Evolutionary conservation across 345 rosid genomes (phyloP).

Genomic region (Rhizophora apiculata): DNA sequence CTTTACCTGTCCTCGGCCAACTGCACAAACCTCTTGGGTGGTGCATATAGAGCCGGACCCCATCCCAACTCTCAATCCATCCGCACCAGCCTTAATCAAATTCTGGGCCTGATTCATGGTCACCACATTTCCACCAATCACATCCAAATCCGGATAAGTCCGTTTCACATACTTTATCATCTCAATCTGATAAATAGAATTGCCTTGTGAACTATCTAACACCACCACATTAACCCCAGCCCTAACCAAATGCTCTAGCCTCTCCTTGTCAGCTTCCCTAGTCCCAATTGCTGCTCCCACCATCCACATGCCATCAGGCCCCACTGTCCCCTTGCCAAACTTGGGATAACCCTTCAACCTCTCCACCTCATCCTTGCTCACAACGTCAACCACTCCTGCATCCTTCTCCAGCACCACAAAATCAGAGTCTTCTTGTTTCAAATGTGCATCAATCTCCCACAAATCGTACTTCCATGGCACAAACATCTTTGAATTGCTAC

Average conservation of each 20-base stretch:
- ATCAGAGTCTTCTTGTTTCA: slow-evolving; percentile 42
- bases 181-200: slow-evolving; percentile 80
- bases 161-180: slow-evolving; percentile 72
- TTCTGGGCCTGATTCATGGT: slow-evolving; percentile 81
- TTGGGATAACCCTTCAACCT: slow-evolving; percentile 72
- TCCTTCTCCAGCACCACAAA: slow-evolving; percentile 58
- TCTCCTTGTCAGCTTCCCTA: slow-evolving; percentile 69
- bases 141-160: slow-evolving; percentile 70
- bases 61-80: slow-evolving; percentile 90
- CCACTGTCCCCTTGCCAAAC: slow-evolving; percentile 57
- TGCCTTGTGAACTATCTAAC: slow-evolving; percentile 91
- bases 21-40: slow-evolving; percentile 95
- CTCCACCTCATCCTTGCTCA: slow-evolving; percentile 63
- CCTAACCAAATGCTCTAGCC: slow-evolving; percentile 69
- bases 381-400: slow-evolving; percentile 61
- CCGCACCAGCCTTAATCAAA: slow-evolving; percentile 76
- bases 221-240: slow-evolving; percentile 70
- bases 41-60: slow-evolving; percentile 97
- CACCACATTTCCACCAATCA: slow-evolving; percentile 75
- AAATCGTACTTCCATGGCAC: slow-evolving; percentile 57
- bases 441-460: slow-evolving; percentile 38
- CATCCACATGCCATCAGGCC: slow-evolving; percentile 82
- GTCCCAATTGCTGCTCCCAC: slow-evolving; percentile 93
- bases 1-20: slow-evolving; percentile 92
- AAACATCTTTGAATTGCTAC: slow-evolving; percentile 35